A percentile compares a stretch with the other conserved stretches of the same genome.
These are phyloP conservation scores for Bipolaris bicolor DNA, from an alignment of 2,329 filamentous ascomycete genomes.

Conservation along the genomic window DNA sequence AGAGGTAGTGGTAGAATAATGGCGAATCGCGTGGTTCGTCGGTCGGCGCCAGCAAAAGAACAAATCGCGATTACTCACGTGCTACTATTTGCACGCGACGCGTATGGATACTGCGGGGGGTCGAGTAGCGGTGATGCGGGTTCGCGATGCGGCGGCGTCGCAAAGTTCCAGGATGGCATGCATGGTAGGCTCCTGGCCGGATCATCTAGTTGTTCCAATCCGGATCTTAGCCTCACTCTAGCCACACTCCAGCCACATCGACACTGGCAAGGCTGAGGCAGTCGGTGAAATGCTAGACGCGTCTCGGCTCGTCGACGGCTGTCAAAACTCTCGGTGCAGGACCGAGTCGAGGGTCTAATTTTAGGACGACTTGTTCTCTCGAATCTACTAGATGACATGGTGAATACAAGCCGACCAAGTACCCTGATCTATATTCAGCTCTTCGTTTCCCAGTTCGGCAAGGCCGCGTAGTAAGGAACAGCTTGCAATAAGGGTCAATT, in stretches of 20 bases:
- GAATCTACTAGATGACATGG: not conserved
- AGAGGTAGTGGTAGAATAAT: not conserved
- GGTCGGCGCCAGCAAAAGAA: constrained; percentile 7
- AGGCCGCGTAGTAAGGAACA: constrained; percentile 24
- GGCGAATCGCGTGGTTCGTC: not conserved
- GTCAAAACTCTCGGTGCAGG: constrained; percentile 1
- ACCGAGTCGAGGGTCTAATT: not conserved
- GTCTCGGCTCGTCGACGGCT: constrained; percentile 4
- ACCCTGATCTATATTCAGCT: constrained; percentile 27
- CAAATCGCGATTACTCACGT: not conserved
- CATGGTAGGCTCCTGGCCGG: constrained; percentile 7
- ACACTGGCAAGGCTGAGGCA: constrained; percentile 12
- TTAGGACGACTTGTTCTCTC: not conserved
- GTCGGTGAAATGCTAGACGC: constrained; percentile 16
- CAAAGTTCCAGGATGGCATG: constrained; percentile 14
- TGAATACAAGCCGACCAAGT: not conserved
- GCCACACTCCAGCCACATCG: constrained; percentile 11
- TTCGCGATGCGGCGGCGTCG: constrained; percentile 12
- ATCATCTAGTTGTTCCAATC: constrained; percentile 13
- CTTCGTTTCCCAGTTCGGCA: constrained; percentile 30
- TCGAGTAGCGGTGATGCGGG: constrained; percentile 8
- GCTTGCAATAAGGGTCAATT: constrained; percentile 44
- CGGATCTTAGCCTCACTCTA: not conserved
- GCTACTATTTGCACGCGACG: constrained; percentile 9
- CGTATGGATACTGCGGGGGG: constrained; percentile 7